phyloP scores from a whole-genome alignment of 2,329 filamentous ascomycete genomes.

The Meredithiella fracta region DNA sequence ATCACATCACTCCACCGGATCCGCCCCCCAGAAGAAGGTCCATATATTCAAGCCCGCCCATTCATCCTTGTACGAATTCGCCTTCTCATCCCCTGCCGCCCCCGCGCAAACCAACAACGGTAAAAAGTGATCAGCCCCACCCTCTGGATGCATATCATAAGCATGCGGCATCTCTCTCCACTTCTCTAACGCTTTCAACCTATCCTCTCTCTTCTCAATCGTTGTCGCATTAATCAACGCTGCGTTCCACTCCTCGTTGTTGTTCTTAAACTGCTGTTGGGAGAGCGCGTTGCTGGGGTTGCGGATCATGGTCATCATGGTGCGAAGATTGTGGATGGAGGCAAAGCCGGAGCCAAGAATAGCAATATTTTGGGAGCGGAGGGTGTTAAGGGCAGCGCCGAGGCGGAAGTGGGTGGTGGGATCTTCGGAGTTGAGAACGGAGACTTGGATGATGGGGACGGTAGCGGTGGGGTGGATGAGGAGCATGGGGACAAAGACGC shows the following conservation, averaged over 20 bases:
- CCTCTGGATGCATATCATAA: conserved; percentile 36
- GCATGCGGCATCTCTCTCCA: conserved; percentile 34
- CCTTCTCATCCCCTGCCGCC: conserved; percentile 29
- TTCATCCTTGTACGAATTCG: conserved; percentile 31
- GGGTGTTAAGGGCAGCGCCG: conserved; percentile 33
- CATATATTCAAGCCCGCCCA: conserved; percentile 33
- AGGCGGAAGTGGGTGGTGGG: conserved; percentile 32
- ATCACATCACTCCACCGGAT: conserved; percentile 15
- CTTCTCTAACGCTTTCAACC: conserved; percentile 25
- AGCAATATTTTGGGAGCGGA: conserved; percentile 38
- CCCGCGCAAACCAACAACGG: conserved; percentile 41
- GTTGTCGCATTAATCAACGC: conserved; percentile 27
- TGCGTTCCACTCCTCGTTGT: conserved; percentile 28
- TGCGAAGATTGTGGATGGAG: conserved; percentile 37
- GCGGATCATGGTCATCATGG: conserved; percentile 26
- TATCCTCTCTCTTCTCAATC: conserved; percentile 21
- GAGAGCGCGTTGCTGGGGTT: conserved; percentile 15
- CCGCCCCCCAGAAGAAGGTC: conserved; percentile 38
- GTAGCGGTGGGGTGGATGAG: conserved; percentile 36
- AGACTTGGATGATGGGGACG: conserved; percentile 40
- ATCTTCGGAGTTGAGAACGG: conserved; percentile 36
- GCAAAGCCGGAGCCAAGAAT: conserved; percentile 45
- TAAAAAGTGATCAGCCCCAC: conserved; percentile 42
- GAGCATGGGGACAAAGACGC: conserved; percentile 41
- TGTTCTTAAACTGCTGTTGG: conserved; percentile 17